Conservation (phyloP, 1,139 yeast species). For the Pichiaceae sp. region DNA sequence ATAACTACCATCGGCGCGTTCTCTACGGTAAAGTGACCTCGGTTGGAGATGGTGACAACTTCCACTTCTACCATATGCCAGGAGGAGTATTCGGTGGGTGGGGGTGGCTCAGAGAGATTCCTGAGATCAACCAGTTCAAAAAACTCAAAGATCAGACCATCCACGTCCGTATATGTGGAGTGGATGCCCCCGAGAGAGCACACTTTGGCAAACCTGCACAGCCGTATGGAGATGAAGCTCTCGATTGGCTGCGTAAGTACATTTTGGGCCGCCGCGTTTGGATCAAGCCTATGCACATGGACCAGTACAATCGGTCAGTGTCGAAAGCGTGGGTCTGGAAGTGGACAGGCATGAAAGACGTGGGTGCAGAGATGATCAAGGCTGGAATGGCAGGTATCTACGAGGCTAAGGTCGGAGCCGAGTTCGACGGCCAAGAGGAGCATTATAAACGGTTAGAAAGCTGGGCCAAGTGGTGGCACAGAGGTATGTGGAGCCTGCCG, state of each 20-base stretch:
- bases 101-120: conserved; percentile 75
- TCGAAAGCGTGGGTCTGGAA: conserved; percentile 72
- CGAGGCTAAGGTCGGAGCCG: conserved; percentile 74
- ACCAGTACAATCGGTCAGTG: conserved; percentile 86
- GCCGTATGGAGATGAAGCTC: conserved; percentile 78
- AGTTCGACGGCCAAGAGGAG: conserved; percentile 70
- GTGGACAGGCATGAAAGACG: conserved; percentile 67
- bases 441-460: conserved; percentile 52
- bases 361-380: conserved; percentile 79
- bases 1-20: conserved; percentile 31
- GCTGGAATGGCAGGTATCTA: conserved; percentile 82
- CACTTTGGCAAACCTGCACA: conserved; percentile 96
- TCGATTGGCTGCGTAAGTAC: conserved; percentile 62
- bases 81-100: conserved; percentile 86
- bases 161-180: conserved; percentile 75
- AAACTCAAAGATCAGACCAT: conserved; percentile 50
- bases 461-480: conserved; percentile 44
- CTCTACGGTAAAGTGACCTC: conserved; percentile 79
- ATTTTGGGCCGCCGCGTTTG: conserved; percentile 60
- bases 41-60: conserved; percentile 97
- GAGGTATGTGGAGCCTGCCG: conserved; percentile 67
- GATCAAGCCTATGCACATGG: conserved; percentile 70
- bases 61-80: conserved; percentile 86
- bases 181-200: conserved; percentile 96
- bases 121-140: conserved; percentile 35